These are phyloP conservation scores for Corymbia maculata DNA, from an alignment of 345 rosid species.

Conservation along the genomic window DNA sequence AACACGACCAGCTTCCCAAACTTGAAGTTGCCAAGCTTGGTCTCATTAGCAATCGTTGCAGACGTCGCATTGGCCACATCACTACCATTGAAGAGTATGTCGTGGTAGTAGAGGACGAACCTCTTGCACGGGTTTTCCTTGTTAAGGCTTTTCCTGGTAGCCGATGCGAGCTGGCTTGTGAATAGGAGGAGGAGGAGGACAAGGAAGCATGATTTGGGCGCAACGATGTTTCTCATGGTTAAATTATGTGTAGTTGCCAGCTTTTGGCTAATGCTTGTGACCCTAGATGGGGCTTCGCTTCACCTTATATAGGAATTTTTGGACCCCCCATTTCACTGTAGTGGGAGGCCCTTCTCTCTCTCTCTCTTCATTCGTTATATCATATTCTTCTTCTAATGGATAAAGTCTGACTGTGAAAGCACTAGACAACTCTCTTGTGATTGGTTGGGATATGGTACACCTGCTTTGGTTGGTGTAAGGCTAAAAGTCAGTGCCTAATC, in stretches of 20 bases:
- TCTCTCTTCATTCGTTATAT: not conserved
- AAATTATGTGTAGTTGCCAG: not conserved
- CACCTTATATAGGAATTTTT: not conserved
- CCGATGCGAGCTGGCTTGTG: constrained; percentile 10
- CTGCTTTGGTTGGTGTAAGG: not conserved
- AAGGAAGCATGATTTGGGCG: constrained; percentile 1
- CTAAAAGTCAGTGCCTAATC: not conserved
- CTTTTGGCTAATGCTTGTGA: not conserved
- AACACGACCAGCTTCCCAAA: constrained; percentile 48
- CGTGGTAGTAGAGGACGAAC: constrained; percentile 46
- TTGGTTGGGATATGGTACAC: not conserved
- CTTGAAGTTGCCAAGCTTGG: constrained; percentile 26
- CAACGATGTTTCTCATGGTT: not conserved
- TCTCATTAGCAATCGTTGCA: constrained; percentile 11
- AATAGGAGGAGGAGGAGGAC: constrained; percentile 10
- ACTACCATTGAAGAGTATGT: constrained; percentile 34
- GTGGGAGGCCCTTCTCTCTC: not conserved
- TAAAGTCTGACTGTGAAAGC: not conserved
- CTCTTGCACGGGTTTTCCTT: constrained; percentile 43
- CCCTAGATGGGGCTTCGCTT: not conserved
- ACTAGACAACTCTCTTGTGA: not conserved
- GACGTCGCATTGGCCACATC: constrained; percentile 46
- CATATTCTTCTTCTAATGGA: not conserved
- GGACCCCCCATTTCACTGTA: not conserved
- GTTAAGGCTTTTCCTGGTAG: constrained; percentile 4